Conservation (phyloP, 768 basidiomycete genomes). For the Pseudohyphozyma bogoriensis region DNA sequence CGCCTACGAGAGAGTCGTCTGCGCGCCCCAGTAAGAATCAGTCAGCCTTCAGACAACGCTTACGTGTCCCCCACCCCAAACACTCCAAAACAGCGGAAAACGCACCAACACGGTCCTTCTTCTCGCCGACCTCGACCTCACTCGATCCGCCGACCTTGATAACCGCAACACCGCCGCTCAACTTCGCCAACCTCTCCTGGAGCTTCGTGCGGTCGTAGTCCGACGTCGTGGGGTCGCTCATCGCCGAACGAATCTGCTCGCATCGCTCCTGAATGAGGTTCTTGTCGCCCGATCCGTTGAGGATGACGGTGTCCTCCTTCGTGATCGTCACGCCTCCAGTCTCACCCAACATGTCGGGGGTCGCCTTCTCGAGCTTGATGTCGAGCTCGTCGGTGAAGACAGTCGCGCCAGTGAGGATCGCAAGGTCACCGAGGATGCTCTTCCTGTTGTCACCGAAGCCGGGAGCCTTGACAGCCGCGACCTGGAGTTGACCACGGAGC, state of each 20-base stretch:
- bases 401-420: constrained; percentile 92
- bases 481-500: constrained; percentile 91
- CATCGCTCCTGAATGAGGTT: constrained; percentile 81
- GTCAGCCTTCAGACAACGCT: too few relatives aligned
- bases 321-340: constrained; percentile 88
- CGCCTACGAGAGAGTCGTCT: constrained; percentile 49
- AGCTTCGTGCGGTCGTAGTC: constrained; percentile 93
- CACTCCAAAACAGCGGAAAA: too few relatives aligned
- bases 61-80: too few relatives aligned
- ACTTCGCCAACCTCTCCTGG: constrained; percentile 92
- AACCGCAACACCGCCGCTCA: constrained; percentile 91
- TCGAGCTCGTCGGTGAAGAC: constrained; percentile 96
- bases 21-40: too few relatives aligned
- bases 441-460: constrained; percentile 99
- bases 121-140: constrained; percentile 96
- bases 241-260: constrained; percentile 81
- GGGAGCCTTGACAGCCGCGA: constrained; percentile 90
- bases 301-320: constrained; percentile 93
- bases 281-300: constrained; percentile 89
- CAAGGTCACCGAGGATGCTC: constrained; percentile 89
- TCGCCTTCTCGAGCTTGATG: constrained; percentile 89
- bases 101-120: constrained; percentile 98
- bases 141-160: constrained; percentile 91
- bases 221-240: constrained; percentile 70
- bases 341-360: constrained; percentile 75